Conservation (phyloP, 2,329 filamentous ascomycete genomes). For the Apiospora malaysiana region DNA sequence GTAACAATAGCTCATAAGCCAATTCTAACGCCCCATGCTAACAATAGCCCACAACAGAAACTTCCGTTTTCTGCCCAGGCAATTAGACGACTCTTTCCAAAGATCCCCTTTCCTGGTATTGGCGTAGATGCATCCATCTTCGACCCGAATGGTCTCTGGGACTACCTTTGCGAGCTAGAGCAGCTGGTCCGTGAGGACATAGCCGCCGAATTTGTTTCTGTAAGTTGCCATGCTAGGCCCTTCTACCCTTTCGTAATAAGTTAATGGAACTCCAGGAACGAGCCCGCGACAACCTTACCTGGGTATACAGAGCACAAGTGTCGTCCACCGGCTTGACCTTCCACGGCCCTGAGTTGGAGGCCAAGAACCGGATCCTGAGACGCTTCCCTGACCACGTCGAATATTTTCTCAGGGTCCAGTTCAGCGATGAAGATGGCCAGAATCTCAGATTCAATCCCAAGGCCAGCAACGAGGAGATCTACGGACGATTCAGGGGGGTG, state of each 20-base stretch:
- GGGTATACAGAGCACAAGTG: conserved; percentile 61
- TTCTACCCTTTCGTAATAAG: neutral
- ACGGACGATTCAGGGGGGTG: conserved; percentile 64
- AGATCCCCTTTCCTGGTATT: conserved; percentile 61
- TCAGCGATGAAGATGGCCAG: conserved; percentile 75
- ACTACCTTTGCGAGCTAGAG: conserved; percentile 50
- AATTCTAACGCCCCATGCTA: neutral
- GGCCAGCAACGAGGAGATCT: conserved; percentile 56
- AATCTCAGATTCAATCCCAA: conserved; percentile 63
- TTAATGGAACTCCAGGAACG: conserved; percentile 28
- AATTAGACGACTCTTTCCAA: conserved; percentile 56
- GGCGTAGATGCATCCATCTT: conserved; percentile 51
- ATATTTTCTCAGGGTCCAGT: conserved; percentile 73
- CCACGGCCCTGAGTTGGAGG: conserved; percentile 68
- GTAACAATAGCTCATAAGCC: neutral
- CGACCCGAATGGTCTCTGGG: conserved; percentile 34
- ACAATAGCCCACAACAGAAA: conserved; percentile 5
- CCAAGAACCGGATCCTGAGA: conserved; percentile 74
- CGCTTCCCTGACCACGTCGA: conserved; percentile 65
- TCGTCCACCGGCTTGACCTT: conserved; percentile 65
- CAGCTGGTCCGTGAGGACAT: conserved; percentile 39
- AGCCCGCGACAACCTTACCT: conserved; percentile 49
- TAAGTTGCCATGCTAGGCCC: neutral
- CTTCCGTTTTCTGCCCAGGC: conserved; percentile 57
- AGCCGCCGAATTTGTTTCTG: conserved; percentile 31